These are phyloP conservation scores for Prunus yedoensis DNA, from an alignment of 331 rosid genomes.

Conservation along the genomic window DNA sequence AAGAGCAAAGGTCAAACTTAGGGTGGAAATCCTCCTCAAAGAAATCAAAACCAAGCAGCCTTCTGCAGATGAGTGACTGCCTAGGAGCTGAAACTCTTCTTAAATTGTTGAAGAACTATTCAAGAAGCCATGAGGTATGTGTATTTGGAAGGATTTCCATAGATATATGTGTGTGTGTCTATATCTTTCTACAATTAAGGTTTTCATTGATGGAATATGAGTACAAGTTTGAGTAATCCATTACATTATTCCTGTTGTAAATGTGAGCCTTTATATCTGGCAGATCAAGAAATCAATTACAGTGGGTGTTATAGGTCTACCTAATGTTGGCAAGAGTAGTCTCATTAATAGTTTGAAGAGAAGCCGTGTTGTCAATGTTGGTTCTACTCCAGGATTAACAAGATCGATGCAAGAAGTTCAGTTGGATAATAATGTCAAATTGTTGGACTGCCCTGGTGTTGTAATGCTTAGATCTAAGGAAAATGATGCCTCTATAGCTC, in stretches of 20 bases:
- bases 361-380: constrained; percentile 75
- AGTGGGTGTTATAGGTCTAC: constrained; percentile 88
- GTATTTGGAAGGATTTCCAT: background rate
- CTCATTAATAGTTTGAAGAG: constrained; percentile 88
- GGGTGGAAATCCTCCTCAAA: constrained; percentile 86
- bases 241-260: background rate
- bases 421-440: constrained; percentile 83
- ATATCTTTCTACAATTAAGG: background rate
- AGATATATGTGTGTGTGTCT: background rate
- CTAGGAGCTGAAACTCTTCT: constrained; percentile 96
- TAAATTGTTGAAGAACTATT: constrained; percentile 89
- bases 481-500: constrained; percentile 68
- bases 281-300: constrained; percentile 95
- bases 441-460: constrained; percentile 99
- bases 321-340: constrained; percentile 97
- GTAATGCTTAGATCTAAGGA: constrained; percentile 77
- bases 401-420: constrained; percentile 98
- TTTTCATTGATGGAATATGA: background rate
- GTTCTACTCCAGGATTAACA: constrained; percentile 93
- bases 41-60: constrained; percentile 55
- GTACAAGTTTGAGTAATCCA: background rate
- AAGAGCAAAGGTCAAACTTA: constrained; percentile 86
- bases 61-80: constrained; percentile 82
- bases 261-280: constrained; percentile 10
- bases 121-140: constrained; percentile 87